A percentile compares a stretch with the other conserved stretches of the same genome.
These are phyloP conservation scores for Cucumis variabilis DNA, from an alignment of 331 rosid genomes.

Conservation along the genomic window DNA sequence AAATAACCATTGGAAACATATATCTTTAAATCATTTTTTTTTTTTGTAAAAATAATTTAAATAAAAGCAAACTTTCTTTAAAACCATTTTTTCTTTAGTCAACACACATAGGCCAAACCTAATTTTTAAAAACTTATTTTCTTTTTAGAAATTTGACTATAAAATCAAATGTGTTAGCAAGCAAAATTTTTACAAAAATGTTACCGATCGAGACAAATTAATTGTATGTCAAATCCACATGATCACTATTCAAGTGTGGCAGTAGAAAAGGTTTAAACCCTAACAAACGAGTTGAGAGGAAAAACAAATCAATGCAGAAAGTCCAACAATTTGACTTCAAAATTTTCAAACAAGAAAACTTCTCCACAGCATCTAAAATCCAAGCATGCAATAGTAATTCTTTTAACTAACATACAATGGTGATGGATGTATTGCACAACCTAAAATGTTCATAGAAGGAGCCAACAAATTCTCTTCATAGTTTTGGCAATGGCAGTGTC, in stretches of 20 bases:
- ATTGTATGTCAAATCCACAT: neutral
- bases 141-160: too few species aligned
- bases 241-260: neutral
- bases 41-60: too few species aligned
- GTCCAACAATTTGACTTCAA: neutral
- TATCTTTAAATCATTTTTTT: too few species aligned
- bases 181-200: too few species aligned
- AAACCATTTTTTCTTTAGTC: too few species aligned
- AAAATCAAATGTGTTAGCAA: too few species aligned
- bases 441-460: neutral
- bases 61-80: too few species aligned
- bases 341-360: conserved; percentile 8
- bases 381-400: neutral
- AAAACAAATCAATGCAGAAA: conserved; percentile 3
- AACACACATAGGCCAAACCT: too few species aligned
- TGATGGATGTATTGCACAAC: neutral
- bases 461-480: conserved; percentile 25
- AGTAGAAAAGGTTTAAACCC: neutral
- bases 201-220: too few species aligned
- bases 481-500: neutral
- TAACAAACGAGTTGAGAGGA: neutral
- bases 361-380: neutral
- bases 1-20: too few species aligned
- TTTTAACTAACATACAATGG: conserved; percentile 24
- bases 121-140: too few species aligned